phyloP scores from a whole-genome alignment of 2,329 filamentous ascomycete species.

The Xylariales sp. region DNA sequence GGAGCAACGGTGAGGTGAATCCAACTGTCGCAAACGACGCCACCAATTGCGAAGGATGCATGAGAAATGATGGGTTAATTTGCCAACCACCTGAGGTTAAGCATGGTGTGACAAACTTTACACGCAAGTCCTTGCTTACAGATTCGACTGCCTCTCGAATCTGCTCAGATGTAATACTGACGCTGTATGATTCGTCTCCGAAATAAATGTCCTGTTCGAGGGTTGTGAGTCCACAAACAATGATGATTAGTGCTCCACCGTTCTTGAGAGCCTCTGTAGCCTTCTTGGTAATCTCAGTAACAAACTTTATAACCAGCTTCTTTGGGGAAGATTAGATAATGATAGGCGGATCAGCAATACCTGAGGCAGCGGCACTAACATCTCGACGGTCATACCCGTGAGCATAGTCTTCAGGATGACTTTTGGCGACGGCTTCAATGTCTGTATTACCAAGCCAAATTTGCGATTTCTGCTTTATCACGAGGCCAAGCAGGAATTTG shows the following conservation, averaged over 20 bases:
- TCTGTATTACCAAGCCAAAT: slow-evolving; percentile 22
- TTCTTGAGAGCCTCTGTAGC: slow-evolving; percentile 7
- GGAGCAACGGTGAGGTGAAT: slow-evolving; percentile 16
- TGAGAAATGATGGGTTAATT: slow-evolving; percentile 19
- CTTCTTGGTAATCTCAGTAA: slow-evolving; percentile 12
- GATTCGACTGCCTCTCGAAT: slow-evolving; percentile 14
- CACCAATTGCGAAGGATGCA: not conserved
- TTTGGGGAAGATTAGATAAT: slow-evolving; percentile 12
- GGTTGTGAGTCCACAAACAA: slow-evolving; percentile 22
- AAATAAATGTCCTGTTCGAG: slow-evolving; percentile 24
- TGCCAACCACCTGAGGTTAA: slow-evolving; percentile 26
- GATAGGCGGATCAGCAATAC: slow-evolving; percentile 4
- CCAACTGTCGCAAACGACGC: slow-evolving; percentile 8
- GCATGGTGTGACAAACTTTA: slow-evolving; percentile 19
- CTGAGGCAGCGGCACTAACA: slow-evolving; percentile 9
- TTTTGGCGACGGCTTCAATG: slow-evolving; percentile 11
- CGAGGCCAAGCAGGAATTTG: slow-evolving; percentile 18
- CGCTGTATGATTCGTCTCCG: slow-evolving; percentile 7
- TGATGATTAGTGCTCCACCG: slow-evolving; percentile 15
- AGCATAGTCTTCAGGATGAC: slow-evolving; percentile 13
- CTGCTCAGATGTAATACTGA: slow-evolving; percentile 11
- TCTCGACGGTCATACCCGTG: slow-evolving; percentile 17
- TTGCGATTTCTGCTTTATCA: slow-evolving; percentile 13
- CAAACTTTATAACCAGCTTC: slow-evolving; percentile 15
- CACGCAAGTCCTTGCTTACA: slow-evolving; percentile 11